These are phyloP conservation scores for Flaveria robusta DNA, from an alignment of 129 eudicot species.

Conservation along the genomic window DNA sequence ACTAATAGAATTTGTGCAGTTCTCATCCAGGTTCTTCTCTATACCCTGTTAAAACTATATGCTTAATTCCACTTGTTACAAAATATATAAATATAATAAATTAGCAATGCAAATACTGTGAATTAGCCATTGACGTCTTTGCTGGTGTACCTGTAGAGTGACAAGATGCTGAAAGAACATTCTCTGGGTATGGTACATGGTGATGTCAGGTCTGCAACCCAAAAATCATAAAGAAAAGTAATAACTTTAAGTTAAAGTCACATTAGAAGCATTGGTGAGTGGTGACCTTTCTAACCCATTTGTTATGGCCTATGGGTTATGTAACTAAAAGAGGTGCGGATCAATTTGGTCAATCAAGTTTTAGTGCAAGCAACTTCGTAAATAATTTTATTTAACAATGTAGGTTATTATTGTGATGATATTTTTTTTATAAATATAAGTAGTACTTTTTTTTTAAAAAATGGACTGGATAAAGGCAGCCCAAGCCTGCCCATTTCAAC, in stretches of 20 bases:
- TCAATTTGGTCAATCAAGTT: background rate
- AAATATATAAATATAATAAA: background rate
- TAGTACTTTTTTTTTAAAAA: too few relatives aligned
- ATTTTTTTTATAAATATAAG: too few relatives aligned
- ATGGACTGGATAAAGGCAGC: background rate
- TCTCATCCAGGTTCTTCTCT: conserved; percentile 62
- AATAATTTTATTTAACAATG: background rate
- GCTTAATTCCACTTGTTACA: background rate
- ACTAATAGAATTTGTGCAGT: conserved; percentile 57
- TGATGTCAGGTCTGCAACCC: conserved; percentile 76
- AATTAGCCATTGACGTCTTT: background rate
- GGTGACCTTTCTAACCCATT: background rate
- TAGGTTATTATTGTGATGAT: too few relatives aligned
- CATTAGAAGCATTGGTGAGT: background rate
- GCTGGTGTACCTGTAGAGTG: conserved; percentile 58
- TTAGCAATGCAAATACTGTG: too few relatives aligned
- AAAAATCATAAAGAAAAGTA: background rate
- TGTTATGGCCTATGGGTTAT: too few relatives aligned
- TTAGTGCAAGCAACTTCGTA: background rate
- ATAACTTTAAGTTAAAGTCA: background rate
- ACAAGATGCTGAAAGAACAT: conserved; percentile 54
- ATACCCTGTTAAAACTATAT: conserved; percentile 52
- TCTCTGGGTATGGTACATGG: conserved; percentile 60
- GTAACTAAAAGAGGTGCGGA: background rate
- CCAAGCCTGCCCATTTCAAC: background rate